Evolutionary conservation across 2,329 filamentous ascomycete species (phyloP).

Genomic region (Diaporthe amygdali): DNA sequence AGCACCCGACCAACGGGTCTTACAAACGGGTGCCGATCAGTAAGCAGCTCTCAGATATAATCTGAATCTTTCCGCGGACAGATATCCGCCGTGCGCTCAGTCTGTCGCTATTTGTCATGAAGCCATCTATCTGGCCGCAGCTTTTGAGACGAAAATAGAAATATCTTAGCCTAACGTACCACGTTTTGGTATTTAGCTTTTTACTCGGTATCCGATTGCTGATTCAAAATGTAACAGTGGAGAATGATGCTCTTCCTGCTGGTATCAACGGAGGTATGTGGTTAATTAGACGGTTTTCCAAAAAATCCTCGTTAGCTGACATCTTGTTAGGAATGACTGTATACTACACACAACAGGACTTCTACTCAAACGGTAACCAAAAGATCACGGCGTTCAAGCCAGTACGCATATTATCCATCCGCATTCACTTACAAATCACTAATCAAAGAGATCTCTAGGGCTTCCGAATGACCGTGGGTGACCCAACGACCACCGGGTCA

Average conservation of each 20-base stretch:
- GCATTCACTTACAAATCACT: background rate
- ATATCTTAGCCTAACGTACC: too few relatives aligned
- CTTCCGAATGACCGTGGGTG: constrained; percentile 47
- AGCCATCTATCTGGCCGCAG: too few relatives aligned
- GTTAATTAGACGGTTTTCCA: background rate
- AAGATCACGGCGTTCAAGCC: constrained; percentile 44
- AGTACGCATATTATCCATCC: constrained; percentile 28
- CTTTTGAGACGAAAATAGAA: too few relatives aligned
- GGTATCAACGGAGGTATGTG: constrained; percentile 40
- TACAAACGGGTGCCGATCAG: constrained; percentile 37
- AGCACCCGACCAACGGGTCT: constrained; percentile 27
- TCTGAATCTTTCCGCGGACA: too few relatives aligned
- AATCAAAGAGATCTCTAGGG: constrained; percentile 33
- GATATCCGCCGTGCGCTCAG: too few relatives aligned
- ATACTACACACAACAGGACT: constrained; percentile 47
- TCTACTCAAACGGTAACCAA: constrained; percentile 44
- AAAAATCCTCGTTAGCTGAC: background rate
- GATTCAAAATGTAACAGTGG: too few relatives aligned
- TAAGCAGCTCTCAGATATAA: too few relatives aligned
- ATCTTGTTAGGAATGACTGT: constrained; percentile 38
- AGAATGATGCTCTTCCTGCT: constrained; percentile 23
- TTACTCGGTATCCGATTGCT: too few relatives aligned
- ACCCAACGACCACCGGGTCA: constrained; percentile 29
- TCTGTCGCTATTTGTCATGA: too few relatives aligned
- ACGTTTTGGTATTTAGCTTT: too few relatives aligned